These are phyloP conservation scores for Tetrapisispora namnaoensis DNA, from an alignment of 805 yeast species.

Conservation along the genomic window DNA sequence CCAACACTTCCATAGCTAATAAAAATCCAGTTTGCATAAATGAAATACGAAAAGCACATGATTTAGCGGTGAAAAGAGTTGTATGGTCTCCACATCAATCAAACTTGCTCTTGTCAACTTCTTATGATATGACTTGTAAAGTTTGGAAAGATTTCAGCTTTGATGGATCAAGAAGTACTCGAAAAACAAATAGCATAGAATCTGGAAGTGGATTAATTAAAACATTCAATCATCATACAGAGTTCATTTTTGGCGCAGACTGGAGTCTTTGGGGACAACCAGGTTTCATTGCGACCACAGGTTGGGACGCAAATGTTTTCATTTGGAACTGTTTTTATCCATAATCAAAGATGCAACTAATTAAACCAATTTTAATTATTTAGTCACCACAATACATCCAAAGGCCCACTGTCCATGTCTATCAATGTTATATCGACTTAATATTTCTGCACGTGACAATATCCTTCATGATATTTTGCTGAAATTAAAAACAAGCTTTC, in stretches of 20 bases:
- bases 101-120: constrained; percentile 58
- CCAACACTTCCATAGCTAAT: constrained; percentile 15
- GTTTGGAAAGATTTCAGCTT: constrained; percentile 74
- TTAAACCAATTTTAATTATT: no score
- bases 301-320: constrained; percentile 94
- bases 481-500: background rate
- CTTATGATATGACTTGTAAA: constrained; percentile 88
- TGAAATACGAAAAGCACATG: constrained; percentile 70
- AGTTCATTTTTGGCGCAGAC: constrained; percentile 88
- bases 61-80: constrained; percentile 74
- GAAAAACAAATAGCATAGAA: constrained; percentile 36
- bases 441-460: no score
- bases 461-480: no score
- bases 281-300: constrained; percentile 90
- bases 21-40: constrained; percentile 46
- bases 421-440: no score
- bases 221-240: constrained; percentile 62
- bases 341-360: background rate
- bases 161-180: constrained; percentile 39
- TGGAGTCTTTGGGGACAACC: constrained; percentile 96
- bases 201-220: constrained; percentile 43
- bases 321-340: constrained; percentile 58
- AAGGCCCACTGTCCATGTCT: no score
- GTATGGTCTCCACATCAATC: constrained; percentile 85
- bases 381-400: no score